Evolutionary conservation across 805 yeast genomes (phyloP), one percentile per base, ranked within the genome.

Genomic region (Saccharomycopsis javanensis): DNA sequence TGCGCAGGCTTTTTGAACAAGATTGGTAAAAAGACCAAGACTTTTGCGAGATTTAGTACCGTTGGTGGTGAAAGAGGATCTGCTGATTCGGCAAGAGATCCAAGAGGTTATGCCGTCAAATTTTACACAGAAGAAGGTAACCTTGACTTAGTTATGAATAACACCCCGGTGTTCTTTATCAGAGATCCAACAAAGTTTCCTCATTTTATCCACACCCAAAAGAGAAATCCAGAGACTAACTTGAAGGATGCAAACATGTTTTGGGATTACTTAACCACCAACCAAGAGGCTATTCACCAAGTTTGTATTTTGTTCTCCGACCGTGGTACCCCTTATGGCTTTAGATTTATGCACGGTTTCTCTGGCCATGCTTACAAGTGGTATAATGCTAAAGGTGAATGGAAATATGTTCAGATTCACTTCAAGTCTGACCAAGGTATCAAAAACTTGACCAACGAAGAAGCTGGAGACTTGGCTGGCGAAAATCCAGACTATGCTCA

Each of bases 101-200:
- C 88, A 50, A 77, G 88, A 66, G 88, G 88, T 2, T 83, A 82
- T 67, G 72, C 86, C 15, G 79, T 80, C 50, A 83, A 83, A 70
- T 72, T 83, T 61, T 79, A 79, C 72, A 83, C 88, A 18, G 85
- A 81, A 60, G 83, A 81, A 66, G 88, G 88, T 55, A 79, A 77
- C 69, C 70, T 80, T 64, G 88, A 83, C 72, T 82, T 85, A 85
- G 88, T 83, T 20, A 81, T 80, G 74, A 83, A 82, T 72, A 83
- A 83, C 72, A 83, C 88, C 20, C 88, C 88, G 30, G 79, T 88
- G 57, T 88, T 88, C 72, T 88, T 88, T 74, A 72, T 88, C 62
- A 82, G 96, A 74, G 95, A 88, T 69, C 90, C 92, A 55, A 69
- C 67, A 42, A 87, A 88, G 75, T 88, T 88, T 75, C 94, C 95